These are phyloP conservation scores for Didymellaceae sp. DNA, from an alignment of 2,329 filamentous ascomycete genomes.

Conservation along the genomic window DNA sequence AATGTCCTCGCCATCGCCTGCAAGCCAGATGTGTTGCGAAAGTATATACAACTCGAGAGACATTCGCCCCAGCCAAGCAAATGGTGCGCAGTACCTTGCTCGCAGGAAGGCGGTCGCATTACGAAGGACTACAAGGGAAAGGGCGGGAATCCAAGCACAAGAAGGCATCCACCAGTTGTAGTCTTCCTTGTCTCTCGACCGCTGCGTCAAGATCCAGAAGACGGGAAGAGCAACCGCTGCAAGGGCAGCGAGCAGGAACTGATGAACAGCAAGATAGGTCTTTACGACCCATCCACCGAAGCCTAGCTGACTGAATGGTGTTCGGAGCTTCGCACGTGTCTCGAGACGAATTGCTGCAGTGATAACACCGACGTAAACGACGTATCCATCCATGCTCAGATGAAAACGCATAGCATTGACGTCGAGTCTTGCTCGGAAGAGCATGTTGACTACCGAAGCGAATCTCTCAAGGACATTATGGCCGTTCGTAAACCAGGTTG, in stretches of 20 bases:
- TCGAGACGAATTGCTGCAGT: constrained; percentile 52
- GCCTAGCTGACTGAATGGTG: constrained; percentile 12
- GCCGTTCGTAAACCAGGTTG: constrained; percentile 45
- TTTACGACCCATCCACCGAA: constrained; percentile 28
- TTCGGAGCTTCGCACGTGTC: constrained; percentile 25
- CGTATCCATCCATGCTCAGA: constrained; percentile 60
- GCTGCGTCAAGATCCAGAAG: constrained; percentile 46
- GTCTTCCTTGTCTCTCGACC: constrained; percentile 45
- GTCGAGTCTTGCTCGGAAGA: constrained; percentile 59
- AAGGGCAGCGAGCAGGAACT: constrained; percentile 18
- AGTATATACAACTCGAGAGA: constrained; percentile 67
- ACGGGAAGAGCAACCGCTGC: constrained; percentile 38
- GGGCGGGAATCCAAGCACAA: constrained; percentile 61
- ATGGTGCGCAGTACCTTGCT: constrained; percentile 54
- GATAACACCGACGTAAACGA: constrained; percentile 64
- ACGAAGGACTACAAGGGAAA: constrained; percentile 60
- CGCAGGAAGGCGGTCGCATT: constrained; percentile 55
- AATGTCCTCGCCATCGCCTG: constrained; percentile 62
- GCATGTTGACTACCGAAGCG: constrained; percentile 48
- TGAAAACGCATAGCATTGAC: constrained; percentile 59
- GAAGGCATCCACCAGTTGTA: constrained; percentile 62
- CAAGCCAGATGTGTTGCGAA: constrained; percentile 68
- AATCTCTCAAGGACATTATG: constrained; percentile 53
- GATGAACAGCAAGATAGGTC: constrained; percentile 24
- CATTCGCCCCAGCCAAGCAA: constrained; percentile 62